These are phyloP conservation scores for Aegle marmelos DNA, from an alignment of 345 rosid species.

Conservation along the genomic window DNA sequence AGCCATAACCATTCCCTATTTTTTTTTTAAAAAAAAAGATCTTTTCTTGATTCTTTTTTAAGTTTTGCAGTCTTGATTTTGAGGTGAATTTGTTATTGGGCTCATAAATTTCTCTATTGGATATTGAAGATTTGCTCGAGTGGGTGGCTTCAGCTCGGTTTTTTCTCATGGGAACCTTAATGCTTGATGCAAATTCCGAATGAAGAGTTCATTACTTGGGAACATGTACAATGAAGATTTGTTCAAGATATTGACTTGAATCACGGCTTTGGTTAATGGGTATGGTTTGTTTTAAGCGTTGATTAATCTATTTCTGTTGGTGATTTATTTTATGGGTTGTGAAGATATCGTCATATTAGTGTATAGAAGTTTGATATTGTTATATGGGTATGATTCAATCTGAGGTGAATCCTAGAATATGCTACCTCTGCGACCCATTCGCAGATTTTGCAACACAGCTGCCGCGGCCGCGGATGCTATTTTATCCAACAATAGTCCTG, in stretches of 20 bases:
- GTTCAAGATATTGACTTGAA: neutral
- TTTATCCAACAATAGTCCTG: conserved; percentile 21
- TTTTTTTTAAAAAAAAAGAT: rapidly evolving
- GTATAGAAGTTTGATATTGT: conserved; percentile 11
- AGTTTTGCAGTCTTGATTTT: neutral
- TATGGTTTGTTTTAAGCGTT: neutral
- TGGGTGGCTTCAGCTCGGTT: neutral
- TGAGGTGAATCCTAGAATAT: conserved; percentile 44
- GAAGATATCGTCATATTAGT: conserved; percentile 1
- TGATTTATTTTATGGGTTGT: conserved; percentile 9
- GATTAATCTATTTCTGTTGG: neutral
- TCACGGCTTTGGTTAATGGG: neutral
- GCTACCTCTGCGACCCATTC: conserved; percentile 54
- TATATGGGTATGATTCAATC: conserved; percentile 42
- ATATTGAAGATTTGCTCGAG: neutral
- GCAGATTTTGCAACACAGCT: conserved; percentile 50
- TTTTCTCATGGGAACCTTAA: neutral
- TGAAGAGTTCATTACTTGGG: neutral
- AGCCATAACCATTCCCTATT: too few species aligned
- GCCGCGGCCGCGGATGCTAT: conserved; percentile 24
- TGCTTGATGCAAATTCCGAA: conserved; percentile 5
- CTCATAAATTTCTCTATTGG: neutral
- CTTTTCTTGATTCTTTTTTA: neutral
- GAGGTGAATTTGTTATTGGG: conserved; percentile 1
- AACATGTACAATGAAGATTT: neutral